A percentile compares a stretch with the other conserved stretches of the same genome.
These are phyloP conservation scores for Claviceps pusilla DNA, from an alignment of 2,329 filamentous ascomycete species.

Conservation along the genomic window DNA sequence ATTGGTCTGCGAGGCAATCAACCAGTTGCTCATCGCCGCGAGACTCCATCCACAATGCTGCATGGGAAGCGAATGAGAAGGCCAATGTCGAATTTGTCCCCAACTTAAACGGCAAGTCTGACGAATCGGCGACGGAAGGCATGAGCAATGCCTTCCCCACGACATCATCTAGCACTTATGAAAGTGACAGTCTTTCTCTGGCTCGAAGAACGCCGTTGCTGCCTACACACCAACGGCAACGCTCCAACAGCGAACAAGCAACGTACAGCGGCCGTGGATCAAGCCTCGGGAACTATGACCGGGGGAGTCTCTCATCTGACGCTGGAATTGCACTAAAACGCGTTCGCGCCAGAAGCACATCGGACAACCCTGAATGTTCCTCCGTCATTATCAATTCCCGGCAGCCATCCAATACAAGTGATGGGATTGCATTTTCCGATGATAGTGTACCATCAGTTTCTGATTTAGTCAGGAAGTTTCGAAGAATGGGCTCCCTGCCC, in stretches of 20 bases:
- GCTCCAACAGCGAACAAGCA: conserved; percentile 4
- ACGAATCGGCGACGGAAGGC: not conserved
- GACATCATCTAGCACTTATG: not conserved
- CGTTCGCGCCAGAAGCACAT: conserved; percentile 1
- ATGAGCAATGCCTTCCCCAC: not conserved
- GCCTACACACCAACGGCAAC: not conserved
- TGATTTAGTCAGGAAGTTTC: conserved; percentile 13
- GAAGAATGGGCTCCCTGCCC: conserved; percentile 9
- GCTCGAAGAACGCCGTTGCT: not conserved
- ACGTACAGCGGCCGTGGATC: not conserved
- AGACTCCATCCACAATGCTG: not conserved
- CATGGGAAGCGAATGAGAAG: not conserved
- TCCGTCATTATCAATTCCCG: not conserved
- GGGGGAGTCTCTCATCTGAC: not conserved
- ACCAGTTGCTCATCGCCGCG: not conserved
- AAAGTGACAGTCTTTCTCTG: not conserved
- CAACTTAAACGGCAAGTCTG: not conserved
- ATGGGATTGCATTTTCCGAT: not conserved
- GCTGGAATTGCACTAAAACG: not conserved
- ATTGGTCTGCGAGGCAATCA: not conserved
- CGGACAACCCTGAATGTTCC: conserved; percentile 1
- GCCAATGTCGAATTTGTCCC: not conserved
- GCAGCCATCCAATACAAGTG: conserved; percentile 1
- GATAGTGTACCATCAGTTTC: conserved; percentile 11
- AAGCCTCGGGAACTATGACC: not conserved